Base-by-base conservation (phyloP, 208 protist species). In the Leishmania tropica region DNA sequence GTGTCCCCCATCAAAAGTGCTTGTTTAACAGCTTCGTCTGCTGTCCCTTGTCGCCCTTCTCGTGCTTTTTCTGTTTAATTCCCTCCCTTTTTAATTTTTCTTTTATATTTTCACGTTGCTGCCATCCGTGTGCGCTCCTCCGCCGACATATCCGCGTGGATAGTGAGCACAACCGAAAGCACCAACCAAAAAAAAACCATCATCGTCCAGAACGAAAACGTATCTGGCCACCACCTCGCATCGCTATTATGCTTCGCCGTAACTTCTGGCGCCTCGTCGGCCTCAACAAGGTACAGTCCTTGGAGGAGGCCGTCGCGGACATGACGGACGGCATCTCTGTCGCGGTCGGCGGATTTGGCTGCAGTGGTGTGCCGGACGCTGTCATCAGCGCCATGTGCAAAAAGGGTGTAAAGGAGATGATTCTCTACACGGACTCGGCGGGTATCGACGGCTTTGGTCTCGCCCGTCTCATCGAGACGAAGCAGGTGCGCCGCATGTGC, bases 271-370 rank as follows among this genome's bases (percentile, higher is more conserved):
- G 80, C 60, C 75, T 87, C 31, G 65, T 62, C 6, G 88, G 85
- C 75, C 85, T 94, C 56, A 86, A 95, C 88, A 98, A 98, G 89
- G 91, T 96, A 53, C 72, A 92, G 76, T 65, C 91, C 13, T 73
- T 96, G 56, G 86, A 94, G 35, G 84, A 97, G 87, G 93, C 95
- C 51, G 62, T 98, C 3, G 72, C 82, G 0, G 97, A 96, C 80
- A 92, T 99, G 64, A 82, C 81, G 53, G 81, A 91, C 47, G 94
- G 92, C 42, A 79, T 88, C 28, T 81, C 81, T 35, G 86, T 97
- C n/a, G 91, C 98, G 8, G 91, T 99, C 60, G 98, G 98, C 79
- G 98, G 99, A 67, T 99, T 99, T 92, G 99, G 98, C 53, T 92
- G 99, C 45, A 97, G 89, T 60, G 98, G 98, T 78, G 98, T 99